A percentile compares a stretch with the other conserved stretches of the same genome.
Evolutionary conservation across 805 yeast species (phyloP).

Genomic region (Saturnispora dispora): DNA sequence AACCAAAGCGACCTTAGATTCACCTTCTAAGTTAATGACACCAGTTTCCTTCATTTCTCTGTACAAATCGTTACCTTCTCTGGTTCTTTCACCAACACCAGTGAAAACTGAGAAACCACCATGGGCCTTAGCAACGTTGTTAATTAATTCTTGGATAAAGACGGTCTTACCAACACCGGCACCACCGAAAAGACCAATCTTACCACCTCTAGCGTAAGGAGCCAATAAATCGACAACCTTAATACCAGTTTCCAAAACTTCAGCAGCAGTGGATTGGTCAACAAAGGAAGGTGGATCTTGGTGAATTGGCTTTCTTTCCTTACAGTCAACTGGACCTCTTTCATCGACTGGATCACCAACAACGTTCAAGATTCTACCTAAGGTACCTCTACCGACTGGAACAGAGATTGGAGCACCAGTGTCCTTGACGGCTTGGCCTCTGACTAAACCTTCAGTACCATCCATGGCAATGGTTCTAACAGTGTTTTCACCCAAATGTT

Average conservation of each 20-base stretch:
- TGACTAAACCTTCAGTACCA: constrained; percentile 99
- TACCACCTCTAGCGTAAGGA: constrained; percentile 99
- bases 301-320: constrained; percentile 94
- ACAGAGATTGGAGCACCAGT: constrained; percentile 98
- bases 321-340: constrained; percentile 95
- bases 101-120: constrained; percentile 99
- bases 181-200: constrained; percentile 99
- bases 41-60: constrained; percentile 99
- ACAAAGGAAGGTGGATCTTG: constrained; percentile 95
- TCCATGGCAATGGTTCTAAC: constrained; percentile 99
- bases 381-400: constrained; percentile 98
- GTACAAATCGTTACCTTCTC: constrained; percentile 99
- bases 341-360: constrained; percentile 99
- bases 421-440: constrained; percentile 88
- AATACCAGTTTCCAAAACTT: constrained; percentile 98
- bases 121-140: constrained; percentile 99
- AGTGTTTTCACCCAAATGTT: constrained; percentile 99
- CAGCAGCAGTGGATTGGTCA: constrained; percentile 96
- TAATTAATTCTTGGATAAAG: constrained; percentile 97
- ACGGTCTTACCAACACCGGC: constrained; percentile 99
- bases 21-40: constrained; percentile 99
- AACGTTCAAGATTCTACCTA: constrained; percentile 97
- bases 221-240: constrained; percentile 98
- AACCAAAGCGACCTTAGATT: constrained; percentile 97
- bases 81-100: constrained; percentile 99